Evolutionary conservation across 2,329 filamentous ascomycete genomes (phyloP), one percentile per base, ranked within the genome.

Genomic region (Aspergillus sp.): DNA sequence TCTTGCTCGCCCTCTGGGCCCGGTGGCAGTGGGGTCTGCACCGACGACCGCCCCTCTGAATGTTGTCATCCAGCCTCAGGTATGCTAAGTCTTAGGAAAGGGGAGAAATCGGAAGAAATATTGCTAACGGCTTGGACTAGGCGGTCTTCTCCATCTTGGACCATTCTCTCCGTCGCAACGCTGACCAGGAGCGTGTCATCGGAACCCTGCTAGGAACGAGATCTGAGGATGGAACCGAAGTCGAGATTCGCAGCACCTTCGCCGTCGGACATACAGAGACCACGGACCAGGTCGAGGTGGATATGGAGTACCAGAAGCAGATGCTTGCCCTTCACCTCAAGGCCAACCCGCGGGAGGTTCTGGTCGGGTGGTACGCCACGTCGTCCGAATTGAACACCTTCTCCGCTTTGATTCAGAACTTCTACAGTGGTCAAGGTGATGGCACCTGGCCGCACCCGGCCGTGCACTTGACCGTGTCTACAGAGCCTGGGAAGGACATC

Each of bases 301-400:
- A 98, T 68, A 94, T 98, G 79, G 93, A 98, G 73, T 98, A 97
- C 73, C 93, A 98, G 75, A 97, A 97, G 81, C 90, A 91, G 71
- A 98, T 98, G 93, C 83, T 97, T 48, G 85, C 87, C 50, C 77
- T 98, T 60, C 91, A 95, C 68, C 82, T 97, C 58, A 91, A 91
- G 73, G 91, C 90, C 48, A 86, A 89, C 70, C 93, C 93, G 43
- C 88, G 89, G 71, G 93, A 98, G 73, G 82, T 89, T 46, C 81
- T 98, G 49, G 85, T 98, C 52, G 93, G 93, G 64, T 98, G 93
- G 93, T 98, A 98, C 75, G 94, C 93, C 54, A 98, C 93, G 43
- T 90, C 86, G 64, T 85, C 88, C 69, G 91, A 97, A 73, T 81
- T 98, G 65, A 97, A 98, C 81, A 94, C 86, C 68, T 98, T 98